These are phyloP conservation scores for Sporisorium reilianum DNA, from an alignment of 1,284 basidiomycete genomes.

Conservation along the genomic window DNA sequence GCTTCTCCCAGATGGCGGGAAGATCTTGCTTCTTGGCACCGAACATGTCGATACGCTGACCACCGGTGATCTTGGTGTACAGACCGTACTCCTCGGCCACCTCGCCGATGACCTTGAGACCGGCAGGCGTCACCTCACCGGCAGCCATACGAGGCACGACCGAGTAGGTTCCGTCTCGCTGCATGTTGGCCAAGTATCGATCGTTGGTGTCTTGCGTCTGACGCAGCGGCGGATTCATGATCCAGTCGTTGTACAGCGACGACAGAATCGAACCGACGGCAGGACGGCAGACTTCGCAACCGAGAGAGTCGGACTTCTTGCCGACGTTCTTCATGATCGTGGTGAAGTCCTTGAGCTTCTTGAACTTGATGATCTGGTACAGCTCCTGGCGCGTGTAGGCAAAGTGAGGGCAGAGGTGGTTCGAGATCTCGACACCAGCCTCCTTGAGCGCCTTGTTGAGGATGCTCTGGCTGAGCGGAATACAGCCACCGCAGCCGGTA, in stretches of 20 bases:
- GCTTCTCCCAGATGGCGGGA: conserved; percentile 81
- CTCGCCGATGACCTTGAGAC: conserved; percentile 77
- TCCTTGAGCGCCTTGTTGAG: conserved; percentile 79
- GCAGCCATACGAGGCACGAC: conserved; percentile 80
- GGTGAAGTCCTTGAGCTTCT: conserved; percentile 75
- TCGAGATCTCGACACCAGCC: conserved; percentile 76
- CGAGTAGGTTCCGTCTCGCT: conserved; percentile 80
- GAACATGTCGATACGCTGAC: conserved; percentile 80
- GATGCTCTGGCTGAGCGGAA: conserved; percentile 74
- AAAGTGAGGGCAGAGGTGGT: conserved; percentile 79
- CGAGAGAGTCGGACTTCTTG: conserved; percentile 73
- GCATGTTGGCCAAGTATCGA: conserved; percentile 80
- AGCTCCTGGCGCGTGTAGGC: conserved; percentile 78
- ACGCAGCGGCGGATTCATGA: conserved; percentile 77
- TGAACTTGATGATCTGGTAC: conserved; percentile 78
- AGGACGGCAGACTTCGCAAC: conserved; percentile 82
- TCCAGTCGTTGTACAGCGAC: conserved; percentile 78
- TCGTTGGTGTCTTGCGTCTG: conserved; percentile 80
- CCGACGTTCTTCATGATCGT: conserved; percentile 75
- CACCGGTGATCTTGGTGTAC: conserved; percentile 71
- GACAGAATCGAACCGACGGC: conserved; percentile 78
- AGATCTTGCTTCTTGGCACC: conserved; percentile 81
- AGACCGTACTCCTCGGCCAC: conserved; percentile 79
- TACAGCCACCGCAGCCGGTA: conserved; percentile 80
- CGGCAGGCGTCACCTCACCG: conserved; percentile 79